Base-by-base conservation (phyloP, 768 basidiomycete genomes). In the Suillus weaverae region DNA sequence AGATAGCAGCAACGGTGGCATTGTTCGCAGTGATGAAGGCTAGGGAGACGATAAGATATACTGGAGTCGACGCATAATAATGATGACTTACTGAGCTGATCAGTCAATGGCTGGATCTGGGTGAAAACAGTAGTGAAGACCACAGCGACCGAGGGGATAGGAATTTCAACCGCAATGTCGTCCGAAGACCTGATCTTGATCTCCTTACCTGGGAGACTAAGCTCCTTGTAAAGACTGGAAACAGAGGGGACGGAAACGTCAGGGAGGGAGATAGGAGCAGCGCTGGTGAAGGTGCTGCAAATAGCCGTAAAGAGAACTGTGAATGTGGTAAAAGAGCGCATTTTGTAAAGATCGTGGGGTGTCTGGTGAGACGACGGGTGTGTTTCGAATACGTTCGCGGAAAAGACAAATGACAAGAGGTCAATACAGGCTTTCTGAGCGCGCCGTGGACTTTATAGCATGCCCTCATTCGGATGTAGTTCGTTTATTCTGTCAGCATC, bases 311-410 rank as follows among this genome's bases (percentile, higher is more conserved):
- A 56, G 67, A 75, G 60, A 68, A 68, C 55, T 63, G 68, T 61
- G 61, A 72, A 43, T 59, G 66, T 65, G 67, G 60, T 66, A 67
- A 78, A 77, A 62, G 76, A 79, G 71, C 69, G 73, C 80, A 81
- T 81, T 64, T 72, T 66, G 64, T 73, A 79, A 74, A 39, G 77
- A 79, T 63, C 64, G 77, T 75, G 68, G 66, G 70, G 67, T 64
- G 67, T 70, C 68, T 64, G 61, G 46, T 57, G 51, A 64, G 69
- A 74, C 70, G 73, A 69, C 63, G 61, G 26, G 67, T 68, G 64
- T 62, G 55, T 62, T 63, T 32, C 41, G 51, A 35, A 60, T 22
- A 46, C 30, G 60, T 44, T 26, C 35, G 43, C 67, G 33, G 60
- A 43, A 53, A 62, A 9, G 61, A 70, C 60, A 65, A 64, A 66